These are phyloP conservation scores for Volvariella volvacea DNA, from an alignment of 1,284 basidiomycete genomes.

Conservation along the genomic window DNA sequence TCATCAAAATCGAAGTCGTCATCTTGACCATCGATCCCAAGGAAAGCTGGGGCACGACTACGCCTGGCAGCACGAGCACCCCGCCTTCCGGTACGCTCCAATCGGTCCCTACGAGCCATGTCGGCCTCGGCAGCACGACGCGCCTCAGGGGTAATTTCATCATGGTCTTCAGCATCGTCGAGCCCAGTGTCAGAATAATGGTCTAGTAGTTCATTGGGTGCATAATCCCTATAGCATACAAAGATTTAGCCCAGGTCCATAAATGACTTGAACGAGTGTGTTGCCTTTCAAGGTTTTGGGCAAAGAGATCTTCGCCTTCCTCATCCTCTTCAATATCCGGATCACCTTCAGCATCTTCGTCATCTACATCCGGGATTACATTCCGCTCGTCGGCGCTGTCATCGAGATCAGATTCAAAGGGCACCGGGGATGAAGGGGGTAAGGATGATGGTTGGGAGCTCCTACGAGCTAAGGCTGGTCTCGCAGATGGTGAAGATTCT, in stretches of 20 bases:
- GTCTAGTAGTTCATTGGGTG: conserved; percentile 77
- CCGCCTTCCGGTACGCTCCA: conserved; percentile 57
- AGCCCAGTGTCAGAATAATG: conserved; percentile 84
- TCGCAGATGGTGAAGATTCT: conserved; percentile 47
- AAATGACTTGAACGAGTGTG: no score
- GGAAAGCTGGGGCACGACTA: conserved; percentile 77
- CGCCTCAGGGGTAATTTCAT: conserved; percentile 65
- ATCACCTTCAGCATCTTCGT: no score
- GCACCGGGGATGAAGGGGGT: conserved; percentile 60
- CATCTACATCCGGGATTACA: conserved; percentile 61
- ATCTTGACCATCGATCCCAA: conserved; percentile 63
- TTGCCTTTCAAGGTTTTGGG: conserved; percentile 72
- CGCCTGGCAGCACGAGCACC: conserved; percentile 69
- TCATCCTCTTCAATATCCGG: conserved; percentile 59
- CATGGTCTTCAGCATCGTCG: conserved; percentile 78
- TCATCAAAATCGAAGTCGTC: conserved; percentile 54
- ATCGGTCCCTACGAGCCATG: conserved; percentile 86
- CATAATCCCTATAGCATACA: conserved; percentile 72
- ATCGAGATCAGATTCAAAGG: conserved; percentile 66
- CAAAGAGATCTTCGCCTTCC: conserved; percentile 93
- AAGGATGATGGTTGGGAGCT: conserved; percentile 71
- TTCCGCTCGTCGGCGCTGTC: conserved; percentile 76
- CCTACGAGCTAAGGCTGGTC: conserved; percentile 41
- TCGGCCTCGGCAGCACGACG: conserved; percentile 82
- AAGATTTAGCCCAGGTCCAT: conserved; percentile 3